These are phyloP conservation scores for Salmacisia buchloeana DNA, from an alignment of 1,284 basidiomycete genomes.

Conservation along the genomic window DNA sequence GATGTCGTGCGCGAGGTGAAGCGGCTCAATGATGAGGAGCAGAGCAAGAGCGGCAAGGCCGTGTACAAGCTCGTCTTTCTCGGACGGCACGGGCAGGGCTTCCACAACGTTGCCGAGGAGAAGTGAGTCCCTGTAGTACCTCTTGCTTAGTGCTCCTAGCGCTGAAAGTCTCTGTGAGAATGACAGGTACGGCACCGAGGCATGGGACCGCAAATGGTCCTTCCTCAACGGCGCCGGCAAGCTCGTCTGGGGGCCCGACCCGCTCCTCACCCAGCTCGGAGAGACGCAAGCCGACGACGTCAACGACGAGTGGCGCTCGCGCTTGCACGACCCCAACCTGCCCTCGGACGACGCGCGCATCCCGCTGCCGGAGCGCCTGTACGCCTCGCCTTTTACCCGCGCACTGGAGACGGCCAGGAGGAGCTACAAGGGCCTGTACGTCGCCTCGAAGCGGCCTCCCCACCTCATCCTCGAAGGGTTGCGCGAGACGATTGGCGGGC, in stretches of 20 bases:
- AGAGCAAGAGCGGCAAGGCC: constrained; percentile 15
- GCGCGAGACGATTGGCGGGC: constrained; percentile 17
- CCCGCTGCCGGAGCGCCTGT: constrained; percentile 22
- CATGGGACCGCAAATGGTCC: constrained; percentile 28
- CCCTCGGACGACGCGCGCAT: constrained; percentile 16
- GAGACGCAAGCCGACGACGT: constrained; percentile 29
- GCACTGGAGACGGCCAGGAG: constrained; percentile 24
- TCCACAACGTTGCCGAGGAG: constrained; percentile 29
- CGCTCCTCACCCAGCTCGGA: constrained; percentile 22
- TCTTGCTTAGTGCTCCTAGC: not conserved
- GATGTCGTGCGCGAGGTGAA: constrained; percentile 15
- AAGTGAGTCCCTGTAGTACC: not conserved
- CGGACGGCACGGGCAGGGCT: constrained; percentile 30
- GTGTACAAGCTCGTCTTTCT: constrained; percentile 29
- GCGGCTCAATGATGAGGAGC: constrained; percentile 19
- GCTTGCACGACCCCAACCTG: constrained; percentile 17
- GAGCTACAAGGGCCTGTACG: constrained; percentile 23
- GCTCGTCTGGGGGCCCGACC: constrained; percentile 30
- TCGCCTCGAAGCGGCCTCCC: constrained; percentile 6
- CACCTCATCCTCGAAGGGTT: constrained; percentile 27
- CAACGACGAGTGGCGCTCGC: constrained; percentile 19
- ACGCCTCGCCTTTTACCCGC: constrained; percentile 21
- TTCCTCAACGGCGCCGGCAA: constrained; percentile 20
- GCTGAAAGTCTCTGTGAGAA: not conserved
- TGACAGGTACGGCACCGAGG: constrained; percentile 23